Conservation (phyloP, 192 early-diverging fungal species). For the Umbelopsis ramanniana region DNA sequence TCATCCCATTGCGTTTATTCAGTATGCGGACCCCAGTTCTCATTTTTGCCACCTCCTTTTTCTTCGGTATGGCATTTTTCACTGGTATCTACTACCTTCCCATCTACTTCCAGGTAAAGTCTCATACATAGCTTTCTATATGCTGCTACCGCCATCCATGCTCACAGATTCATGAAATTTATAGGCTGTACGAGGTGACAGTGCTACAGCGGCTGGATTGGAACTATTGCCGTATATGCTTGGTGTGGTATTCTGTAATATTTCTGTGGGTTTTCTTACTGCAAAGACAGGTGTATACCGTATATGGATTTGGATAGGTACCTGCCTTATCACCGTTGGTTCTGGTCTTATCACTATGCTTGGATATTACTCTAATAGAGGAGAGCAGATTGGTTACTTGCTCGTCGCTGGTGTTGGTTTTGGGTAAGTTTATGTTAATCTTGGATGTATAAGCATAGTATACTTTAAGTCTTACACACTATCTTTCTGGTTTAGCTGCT, state of each 20-base stretch:
- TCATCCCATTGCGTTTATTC: slow-evolving; percentile 66
- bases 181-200: slow-evolving; percentile 60
- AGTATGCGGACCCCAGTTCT: slow-evolving; percentile 60
- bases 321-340: slow-evolving; percentile 64
- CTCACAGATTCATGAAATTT: not conserved
- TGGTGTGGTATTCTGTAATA: slow-evolving; percentile 71
- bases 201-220: slow-evolving; percentile 76
- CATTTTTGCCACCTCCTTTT: slow-evolving; percentile 61
- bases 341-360: slow-evolving; percentile 64
- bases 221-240: slow-evolving; percentile 74
- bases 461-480: not conserved
- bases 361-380: slow-evolving; percentile 48
- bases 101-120: slow-evolving; percentile 72
- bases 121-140: not conserved
- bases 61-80: slow-evolving; percentile 64
- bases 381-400: slow-evolving; percentile 62
- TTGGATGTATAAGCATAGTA: no score
- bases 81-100: slow-evolving; percentile 74
- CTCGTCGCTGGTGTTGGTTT: slow-evolving; percentile 76
- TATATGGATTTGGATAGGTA: slow-evolving; percentile 66
- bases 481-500: slow-evolving; percentile 49
- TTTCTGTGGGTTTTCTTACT: slow-evolving; percentile 66
- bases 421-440: not conserved
- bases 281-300: slow-evolving; percentile 62
- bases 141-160: not conserved